phyloP scores from a whole-genome alignment of 352 stramenopile genomes.

The Phytopythium chamaehyphon region DNA sequence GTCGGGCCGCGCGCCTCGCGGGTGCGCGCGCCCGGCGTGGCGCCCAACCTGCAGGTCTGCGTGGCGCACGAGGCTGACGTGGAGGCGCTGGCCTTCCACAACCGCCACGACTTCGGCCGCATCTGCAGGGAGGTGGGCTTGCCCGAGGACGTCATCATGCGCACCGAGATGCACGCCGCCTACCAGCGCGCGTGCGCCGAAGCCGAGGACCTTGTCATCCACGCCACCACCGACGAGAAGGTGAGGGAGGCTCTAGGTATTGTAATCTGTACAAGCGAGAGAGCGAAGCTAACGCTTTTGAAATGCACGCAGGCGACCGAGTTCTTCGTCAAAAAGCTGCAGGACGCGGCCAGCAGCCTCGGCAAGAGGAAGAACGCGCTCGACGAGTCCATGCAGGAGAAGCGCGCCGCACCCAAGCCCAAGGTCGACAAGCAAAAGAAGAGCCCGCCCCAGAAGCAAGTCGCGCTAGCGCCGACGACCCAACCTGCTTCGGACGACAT shows the following conservation, averaged over 20 bases:
- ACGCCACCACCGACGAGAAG: conserved; percentile 23
- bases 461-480: neutral
- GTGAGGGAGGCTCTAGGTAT: too few relatives aligned
- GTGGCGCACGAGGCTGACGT: conserved; percentile 42
- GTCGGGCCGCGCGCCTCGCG: conserved; percentile 34
- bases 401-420: neutral
- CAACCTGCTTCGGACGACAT: conserved; percentile 9
- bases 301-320: conserved; percentile 21
- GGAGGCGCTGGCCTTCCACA: conserved; percentile 11
- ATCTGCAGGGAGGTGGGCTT: conserved; percentile 34
- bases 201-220: conserved; percentile 23
- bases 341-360: conserved; percentile 4
- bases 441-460: conserved; percentile 1
- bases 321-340: conserved; percentile 31
- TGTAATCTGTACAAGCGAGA: too few relatives aligned
- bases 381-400: conserved; percentile 10
- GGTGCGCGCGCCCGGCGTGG: conserved; percentile 18
- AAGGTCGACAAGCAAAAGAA: conserved; percentile 3
- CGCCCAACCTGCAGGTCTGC: conserved; percentile 50
- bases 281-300: neutral
- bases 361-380: conserved; percentile 1
- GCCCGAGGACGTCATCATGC: conserved; percentile 25
- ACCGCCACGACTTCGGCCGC: conserved; percentile 24
- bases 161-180: conserved; percentile 36
- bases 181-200: conserved; percentile 53